Evolutionary conservation across 208 protist species (phyloP).

Genomic region (Trypanosoma grayi): DNA sequence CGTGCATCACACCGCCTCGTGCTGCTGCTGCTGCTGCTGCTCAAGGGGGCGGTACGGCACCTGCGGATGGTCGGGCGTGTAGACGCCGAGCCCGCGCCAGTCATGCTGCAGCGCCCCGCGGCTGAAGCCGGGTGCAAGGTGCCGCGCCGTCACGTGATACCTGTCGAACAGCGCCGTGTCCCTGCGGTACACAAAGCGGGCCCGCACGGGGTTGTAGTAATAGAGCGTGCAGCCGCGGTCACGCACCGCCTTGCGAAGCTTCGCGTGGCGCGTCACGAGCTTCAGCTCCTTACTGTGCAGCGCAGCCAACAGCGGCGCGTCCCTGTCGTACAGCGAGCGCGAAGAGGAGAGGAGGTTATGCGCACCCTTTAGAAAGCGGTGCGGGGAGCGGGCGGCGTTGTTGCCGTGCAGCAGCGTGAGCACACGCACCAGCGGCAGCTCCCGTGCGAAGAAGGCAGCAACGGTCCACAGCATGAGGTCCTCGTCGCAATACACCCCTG

Average conservation of each 20-base stretch:
- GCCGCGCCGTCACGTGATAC: slow-evolving; percentile 75
- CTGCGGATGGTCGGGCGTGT: slow-evolving; percentile 87
- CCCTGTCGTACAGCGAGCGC: slow-evolving; percentile 50
- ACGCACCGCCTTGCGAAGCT: slow-evolving; percentile 41
- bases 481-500: slow-evolving; percentile 79
- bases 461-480: slow-evolving; percentile 88
- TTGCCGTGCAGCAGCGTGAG: slow-evolving; percentile 60
- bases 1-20: neutral
- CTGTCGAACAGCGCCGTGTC: slow-evolving; percentile 89
- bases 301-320: slow-evolving; percentile 54
- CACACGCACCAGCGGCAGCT: slow-evolving; percentile 79
- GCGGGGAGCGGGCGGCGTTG: slow-evolving; percentile 48
- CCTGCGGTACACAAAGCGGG: slow-evolving; percentile 80
- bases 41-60: slow-evolving; percentile 45
- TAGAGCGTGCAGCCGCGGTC: slow-evolving; percentile 57
- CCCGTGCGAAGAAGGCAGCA: slow-evolving; percentile 70
- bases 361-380: slow-evolving; percentile 64
- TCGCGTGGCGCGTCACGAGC: slow-evolving; percentile 51
- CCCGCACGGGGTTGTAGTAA: slow-evolving; percentile 58
- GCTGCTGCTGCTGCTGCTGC: neutral
- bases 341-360: slow-evolving; percentile 42
- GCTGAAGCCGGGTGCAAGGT: slow-evolving; percentile 82
- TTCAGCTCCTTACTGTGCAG: slow-evolving; percentile 70
- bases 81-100: slow-evolving; percentile 76
- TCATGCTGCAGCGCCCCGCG: slow-evolving; percentile 70